phyloP scores from a whole-genome alignment of 192 early-diverging fungal genomes.

The Gryganskiella cystojenkinii region DNA sequence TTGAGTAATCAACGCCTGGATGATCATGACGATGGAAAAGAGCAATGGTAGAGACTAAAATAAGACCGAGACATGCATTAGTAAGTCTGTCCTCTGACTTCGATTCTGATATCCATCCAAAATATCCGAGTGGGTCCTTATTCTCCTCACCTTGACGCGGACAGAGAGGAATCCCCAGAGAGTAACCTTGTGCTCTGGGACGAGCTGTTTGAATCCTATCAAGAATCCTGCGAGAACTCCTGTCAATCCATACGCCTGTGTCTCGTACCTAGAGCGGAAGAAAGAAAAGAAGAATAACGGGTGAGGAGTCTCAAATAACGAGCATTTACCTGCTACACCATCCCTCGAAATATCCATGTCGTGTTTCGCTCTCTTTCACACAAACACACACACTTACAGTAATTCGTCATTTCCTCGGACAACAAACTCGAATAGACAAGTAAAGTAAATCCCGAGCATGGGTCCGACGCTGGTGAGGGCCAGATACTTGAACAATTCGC shows the following conservation, averaged over 20 bases:
- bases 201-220: constrained; percentile 89
- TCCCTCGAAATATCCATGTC: no score
- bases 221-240: constrained; percentile 79
- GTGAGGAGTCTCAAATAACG: not conserved
- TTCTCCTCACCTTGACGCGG: constrained; percentile 74
- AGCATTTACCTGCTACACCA: no score
- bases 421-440: constrained; percentile 66
- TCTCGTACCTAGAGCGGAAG: constrained; percentile 56
- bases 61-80: constrained; percentile 29
- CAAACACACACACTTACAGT: constrained; percentile 56
- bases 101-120: no score
- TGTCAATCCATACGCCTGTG: constrained; percentile 77
- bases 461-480: constrained; percentile 62
- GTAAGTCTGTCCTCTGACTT: no score
- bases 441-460: constrained; percentile 65
- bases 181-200: constrained; percentile 87
- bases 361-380: constrained; percentile 2
- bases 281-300: not conserved
- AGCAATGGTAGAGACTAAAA: constrained; percentile 60
- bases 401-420: constrained; percentile 64
- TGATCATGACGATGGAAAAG: constrained; percentile 54
- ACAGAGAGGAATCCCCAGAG: constrained; percentile 74
- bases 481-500: constrained; percentile 79
- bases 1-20: constrained; percentile 57
- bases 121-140: no score